Base-by-base conservation (phyloP, 2,329 filamentous ascomycete genomes). In the Botryotinia globosa region DNA sequence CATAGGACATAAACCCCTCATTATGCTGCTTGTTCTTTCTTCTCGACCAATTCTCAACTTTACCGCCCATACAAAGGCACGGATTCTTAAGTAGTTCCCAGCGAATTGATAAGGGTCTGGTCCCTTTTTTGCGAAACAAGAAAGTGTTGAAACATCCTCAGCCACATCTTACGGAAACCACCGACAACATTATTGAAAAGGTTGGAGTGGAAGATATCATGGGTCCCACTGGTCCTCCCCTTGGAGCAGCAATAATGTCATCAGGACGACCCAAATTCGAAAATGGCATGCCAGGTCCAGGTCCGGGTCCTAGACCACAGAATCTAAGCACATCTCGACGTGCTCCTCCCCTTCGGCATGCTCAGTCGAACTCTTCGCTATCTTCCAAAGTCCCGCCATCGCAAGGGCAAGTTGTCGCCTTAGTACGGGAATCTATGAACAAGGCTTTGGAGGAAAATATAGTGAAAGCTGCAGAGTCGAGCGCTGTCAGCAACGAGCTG, bases 361-460 rank as follows among this genome's bases (percentile, higher is more conserved):
- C 84, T 72, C 80, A 85, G 56, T 80, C 80, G 22, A 78, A 74
- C 70, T 85, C 79, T 14, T 79, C 83, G 22, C 81, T 89, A 64
- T 85, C 87, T 20, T 82, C 85, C 25, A 83, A 83, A n/a, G 81
- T 82, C 22, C 84, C 87, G 70, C 85, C 90, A 79, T 87, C 90
- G 29, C 83, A 90, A 56, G 84, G 83, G 61, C 89, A 93, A 80
- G 89, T 93, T 75, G 88, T 93, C 69, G 84, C 84, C 72, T 85
- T 92, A 66, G 89, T 89, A 51, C 87, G 87, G 76, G 88, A 91
- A 77, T 89, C 90, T 62, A 91, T 93, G 87, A 86, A 87, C 75
- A 86, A 85, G 77, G 91, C 91, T 71, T 83, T 91, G 73, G 86
- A 90, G 77, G 90, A 90, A 80, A 90, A 91, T 76, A 85, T 86